Evolutionary conservation across 1,284 basidiomycete species (phyloP), one percentile per base, ranked within the genome.

Genomic region (Leccinum subspadiceum): DNA sequence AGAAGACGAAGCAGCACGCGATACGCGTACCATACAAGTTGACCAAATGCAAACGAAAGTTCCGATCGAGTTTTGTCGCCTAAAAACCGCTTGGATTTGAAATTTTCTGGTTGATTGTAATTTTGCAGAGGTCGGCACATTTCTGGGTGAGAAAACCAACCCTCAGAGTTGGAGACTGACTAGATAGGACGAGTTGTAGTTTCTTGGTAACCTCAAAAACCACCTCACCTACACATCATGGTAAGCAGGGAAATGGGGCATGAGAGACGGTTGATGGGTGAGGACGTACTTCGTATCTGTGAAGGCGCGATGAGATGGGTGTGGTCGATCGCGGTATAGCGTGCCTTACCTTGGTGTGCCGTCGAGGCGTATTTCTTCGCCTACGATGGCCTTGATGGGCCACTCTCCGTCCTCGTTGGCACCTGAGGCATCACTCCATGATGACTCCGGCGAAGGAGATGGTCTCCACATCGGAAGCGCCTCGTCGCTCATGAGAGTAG

Each of bases 341-440:
- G 35, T 12, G 20, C 57, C 49, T 33, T 67, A 78, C 77, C 70
- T 71, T 51, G 66, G 65, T 7, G 65, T 66, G 37, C 72, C 70
- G 41, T 75, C 72, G 12, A 68, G 59, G 54, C 77, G 72, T 54
- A 75, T 56, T 55, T 78, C 77, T 62, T 79, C 77, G 7, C 75
- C 73, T 24, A 0, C 24, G 3, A 79, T 59, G 7, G 68, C 73
- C 20, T 65, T 62, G 41, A 79, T 65, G 12, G 68, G 69, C 77
- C 78, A 79, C 57, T 76, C 76, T 0, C 63, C 63, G 12, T 66
- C 50, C 31, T 69, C 69, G 49, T 76, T 71, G 2, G 55, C 72
- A 4, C 68, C 64, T 8, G 72, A 71, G 10, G 63, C 73, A 7
- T 74, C 72, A 49, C 69, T 74, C 65, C 67, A 78, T 7, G 70